phyloP scores from a whole-genome alignment of 495 filamentous ascomycete species.

The Daldinia decipiens region DNA sequence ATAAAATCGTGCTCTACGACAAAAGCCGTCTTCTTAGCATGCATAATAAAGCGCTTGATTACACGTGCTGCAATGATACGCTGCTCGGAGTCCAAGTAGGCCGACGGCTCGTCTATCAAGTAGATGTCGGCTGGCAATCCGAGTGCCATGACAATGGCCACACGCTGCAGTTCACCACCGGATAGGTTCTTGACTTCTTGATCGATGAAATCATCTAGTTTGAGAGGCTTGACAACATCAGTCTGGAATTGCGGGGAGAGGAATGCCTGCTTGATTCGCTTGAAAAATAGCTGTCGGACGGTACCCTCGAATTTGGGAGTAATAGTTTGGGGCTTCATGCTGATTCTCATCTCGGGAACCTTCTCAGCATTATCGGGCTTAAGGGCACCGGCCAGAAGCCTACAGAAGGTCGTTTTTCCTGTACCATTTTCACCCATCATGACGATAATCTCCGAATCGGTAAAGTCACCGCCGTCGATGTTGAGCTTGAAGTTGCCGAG shows the following conservation, averaged over 20 bases:
- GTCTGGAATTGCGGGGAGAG: constrained; percentile 97
- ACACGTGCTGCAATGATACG: constrained; percentile 96
- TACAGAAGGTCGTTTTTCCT: constrained; percentile 97
- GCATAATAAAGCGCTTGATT: constrained; percentile 99
- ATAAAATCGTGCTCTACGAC: constrained; percentile 99
- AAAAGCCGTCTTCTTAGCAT: constrained; percentile 99
- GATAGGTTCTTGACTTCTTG: constrained; percentile 99
- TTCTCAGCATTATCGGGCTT: constrained; percentile 82
- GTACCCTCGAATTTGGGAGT: constrained; percentile 96
- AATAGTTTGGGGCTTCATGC: constrained; percentile 99
- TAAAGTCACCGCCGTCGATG: constrained; percentile 86
- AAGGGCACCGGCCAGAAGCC: constrained; percentile 89
- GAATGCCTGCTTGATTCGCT: constrained; percentile 97
- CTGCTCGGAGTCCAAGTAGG: constrained; percentile 97
- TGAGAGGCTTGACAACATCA: constrained; percentile 97
- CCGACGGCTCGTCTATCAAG: constrained; percentile 94
- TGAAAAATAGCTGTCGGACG: constrained; percentile 90
- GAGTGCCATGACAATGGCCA: constrained; percentile 95
- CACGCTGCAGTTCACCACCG: constrained; percentile 98
- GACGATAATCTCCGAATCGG: constrained; percentile 97
- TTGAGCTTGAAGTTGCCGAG: constrained; percentile 87
- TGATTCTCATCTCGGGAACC: constrained; percentile 93
- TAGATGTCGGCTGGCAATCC: constrained; percentile 98
- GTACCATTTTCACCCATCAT: constrained; percentile 99
- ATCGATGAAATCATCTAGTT: constrained; percentile 98